These are phyloP conservation scores for Alternaria novae-zelandiae DNA, from an alignment of 2,329 filamentous ascomycete genomes.

Conservation along the genomic window DNA sequence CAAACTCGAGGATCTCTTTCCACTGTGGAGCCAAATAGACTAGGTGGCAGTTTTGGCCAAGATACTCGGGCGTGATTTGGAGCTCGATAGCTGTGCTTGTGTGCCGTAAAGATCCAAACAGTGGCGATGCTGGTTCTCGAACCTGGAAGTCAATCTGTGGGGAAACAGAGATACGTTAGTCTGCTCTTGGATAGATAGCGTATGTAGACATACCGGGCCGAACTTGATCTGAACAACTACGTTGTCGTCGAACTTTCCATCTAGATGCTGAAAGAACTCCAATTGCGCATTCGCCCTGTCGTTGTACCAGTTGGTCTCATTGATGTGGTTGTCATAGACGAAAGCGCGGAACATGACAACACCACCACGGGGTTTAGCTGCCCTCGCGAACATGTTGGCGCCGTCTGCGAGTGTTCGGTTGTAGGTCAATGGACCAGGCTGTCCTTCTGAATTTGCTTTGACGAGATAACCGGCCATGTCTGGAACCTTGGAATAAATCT, in stretches of 20 bases:
- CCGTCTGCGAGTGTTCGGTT: slow-evolving; percentile 72
- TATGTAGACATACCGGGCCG: slow-evolving; percentile 54
- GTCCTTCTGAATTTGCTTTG: slow-evolving; percentile 75
- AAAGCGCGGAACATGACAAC: slow-evolving; percentile 78
- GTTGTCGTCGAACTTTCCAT: slow-evolving; percentile 71
- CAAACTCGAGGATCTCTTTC: slow-evolving; percentile 72
- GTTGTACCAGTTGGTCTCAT: slow-evolving; percentile 66
- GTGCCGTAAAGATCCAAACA: slow-evolving; percentile 62
- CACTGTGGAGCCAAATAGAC: slow-evolving; percentile 73
- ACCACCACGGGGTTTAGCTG: slow-evolving; percentile 91
- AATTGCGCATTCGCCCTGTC: slow-evolving; percentile 75
- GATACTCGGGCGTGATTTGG: slow-evolving; percentile 72
- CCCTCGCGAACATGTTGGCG: slow-evolving; percentile 76
- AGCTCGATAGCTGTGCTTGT: slow-evolving; percentile 67
- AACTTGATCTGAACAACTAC: slow-evolving; percentile 77
- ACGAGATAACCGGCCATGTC: slow-evolving; percentile 73
- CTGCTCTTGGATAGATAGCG: not conserved
- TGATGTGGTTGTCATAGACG: slow-evolving; percentile 67
- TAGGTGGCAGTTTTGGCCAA: slow-evolving; percentile 72
- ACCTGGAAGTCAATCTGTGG: slow-evolving; percentile 71
- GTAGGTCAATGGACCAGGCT: slow-evolving; percentile 72
- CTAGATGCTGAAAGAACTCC: slow-evolving; percentile 69
- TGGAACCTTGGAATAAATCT: slow-evolving; percentile 66
- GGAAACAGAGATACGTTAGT: not conserved
- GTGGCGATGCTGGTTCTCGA: slow-evolving; percentile 68